Evolutionary conservation across 148 eudicot genomes (phyloP), one percentile per base, ranked within the genome.

Genomic region (Rhododendron simsii): DNA sequence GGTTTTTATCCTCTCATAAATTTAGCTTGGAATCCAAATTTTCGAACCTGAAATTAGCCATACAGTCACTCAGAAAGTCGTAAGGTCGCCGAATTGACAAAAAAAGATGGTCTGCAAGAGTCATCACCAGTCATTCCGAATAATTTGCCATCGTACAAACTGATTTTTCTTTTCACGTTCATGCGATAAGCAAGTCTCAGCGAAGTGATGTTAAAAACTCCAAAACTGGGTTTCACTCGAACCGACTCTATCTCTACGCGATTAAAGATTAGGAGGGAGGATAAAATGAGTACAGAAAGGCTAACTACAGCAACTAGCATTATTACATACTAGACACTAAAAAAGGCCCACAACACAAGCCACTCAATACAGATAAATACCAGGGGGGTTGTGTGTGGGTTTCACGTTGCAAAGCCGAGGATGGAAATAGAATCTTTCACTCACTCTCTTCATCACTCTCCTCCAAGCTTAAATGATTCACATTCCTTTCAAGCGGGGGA

Each of bases 401-500:
- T n/a, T 78, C 21, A 21, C 18, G 28, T 10, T 7, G 14, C 51
- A 47, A 12, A 63, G 12, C 80, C 50, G 85, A 50, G 30, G 5
- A 71, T 39, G 12, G 44, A 21, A 47, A 23, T 4, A 30, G 39
- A 50, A 80, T 15, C 37, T 15, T 76, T 84, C 48, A 88, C 48
- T 91, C 95, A 28, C 92, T 91, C 50, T 94, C 98, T 39, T 93
- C 95, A 16, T 91, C 96, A 51, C 92, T 91, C 75, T 92, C 98
- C 83, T 93, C 93, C 81, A 93, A 57, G 59, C 85, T 86, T 53
- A 96, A n/a, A 87, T 92, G 99, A 89, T 96, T 96, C 79, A 95
- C 20, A 89, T 96, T 96, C 87, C 90, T 92, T 82, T 96, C 99
- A 18, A 96, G 90, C 3, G 98, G 99, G 11, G 98, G 99, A 78